Conservation (phyloP, 2,329 filamentous ascomycete species). For the Fusarium sp. region DNA sequence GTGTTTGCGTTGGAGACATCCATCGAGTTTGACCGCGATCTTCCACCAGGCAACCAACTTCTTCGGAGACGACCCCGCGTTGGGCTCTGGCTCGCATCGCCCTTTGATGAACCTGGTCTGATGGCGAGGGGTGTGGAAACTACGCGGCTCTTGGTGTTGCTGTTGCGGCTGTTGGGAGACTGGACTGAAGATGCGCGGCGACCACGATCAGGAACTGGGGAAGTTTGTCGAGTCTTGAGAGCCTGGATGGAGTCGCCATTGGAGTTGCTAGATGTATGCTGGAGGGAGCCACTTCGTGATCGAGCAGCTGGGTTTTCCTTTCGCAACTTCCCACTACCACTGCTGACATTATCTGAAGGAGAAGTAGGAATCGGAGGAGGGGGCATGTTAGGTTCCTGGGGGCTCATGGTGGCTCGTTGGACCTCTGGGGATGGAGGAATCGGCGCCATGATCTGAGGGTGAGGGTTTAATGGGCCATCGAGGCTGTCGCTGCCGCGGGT, state of each 20-base stretch:
- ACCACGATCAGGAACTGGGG: conserved; percentile 55
- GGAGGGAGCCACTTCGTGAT: conserved; percentile 51
- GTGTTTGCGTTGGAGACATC: conserved; percentile 44
- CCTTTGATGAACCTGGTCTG: conserved; percentile 42
- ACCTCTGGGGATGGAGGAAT: conserved; percentile 48
- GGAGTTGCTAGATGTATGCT: conserved; percentile 37
- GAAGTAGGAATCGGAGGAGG: conserved; percentile 26
- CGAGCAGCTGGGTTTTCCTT: conserved; percentile 47
- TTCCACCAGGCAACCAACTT: conserved; percentile 65
- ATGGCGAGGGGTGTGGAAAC: conserved; percentile 49
- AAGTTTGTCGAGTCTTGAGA: conserved; percentile 45
- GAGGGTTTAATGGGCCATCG: conserved; percentile 34
- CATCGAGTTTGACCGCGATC: conserved; percentile 64
- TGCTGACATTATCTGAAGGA: conserved; percentile 32
- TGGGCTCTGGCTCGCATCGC: conserved; percentile 58
- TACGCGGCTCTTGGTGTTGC: conserved; percentile 48
- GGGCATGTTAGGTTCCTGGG: conserved; percentile 36
- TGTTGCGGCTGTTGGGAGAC: conserved; percentile 46
- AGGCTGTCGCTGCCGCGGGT: conserved; percentile 27
- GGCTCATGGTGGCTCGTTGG: conserved; percentile 39
- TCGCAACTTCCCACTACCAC: conserved; percentile 46
- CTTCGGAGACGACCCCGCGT: conserved; percentile 59
- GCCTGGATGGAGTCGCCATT: conserved; percentile 30
- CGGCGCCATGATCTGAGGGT: conserved; percentile 47
- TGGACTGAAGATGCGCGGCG: conserved; percentile 63